These are phyloP conservation scores for Karstenula rhodostoma DNA, from an alignment of 2,329 filamentous ascomycete genomes.

Conservation along the genomic window DNA sequence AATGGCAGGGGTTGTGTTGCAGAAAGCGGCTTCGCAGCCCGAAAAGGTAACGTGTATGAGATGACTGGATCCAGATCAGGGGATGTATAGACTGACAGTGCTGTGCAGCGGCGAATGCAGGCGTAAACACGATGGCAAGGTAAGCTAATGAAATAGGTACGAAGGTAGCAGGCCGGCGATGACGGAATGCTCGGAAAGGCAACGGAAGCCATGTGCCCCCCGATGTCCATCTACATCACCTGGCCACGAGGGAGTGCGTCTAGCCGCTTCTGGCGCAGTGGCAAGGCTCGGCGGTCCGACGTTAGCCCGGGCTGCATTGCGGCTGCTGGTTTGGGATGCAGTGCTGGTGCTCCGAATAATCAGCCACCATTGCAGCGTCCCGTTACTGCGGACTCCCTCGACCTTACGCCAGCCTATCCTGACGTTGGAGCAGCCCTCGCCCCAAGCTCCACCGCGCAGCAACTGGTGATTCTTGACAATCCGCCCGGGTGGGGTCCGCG, in stretches of 20 bases:
- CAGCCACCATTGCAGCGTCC: constrained; percentile 12
- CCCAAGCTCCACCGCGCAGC: constrained; percentile 15
- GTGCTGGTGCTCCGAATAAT: constrained; percentile 11
- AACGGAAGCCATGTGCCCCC: background rate
- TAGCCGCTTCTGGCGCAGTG: background rate
- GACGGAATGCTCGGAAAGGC: constrained; percentile 18
- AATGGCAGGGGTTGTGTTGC: constrained; percentile 6
- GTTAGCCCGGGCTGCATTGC: constrained; percentile 13
- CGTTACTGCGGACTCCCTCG: background rate
- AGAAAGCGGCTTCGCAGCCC: constrained; percentile 8
- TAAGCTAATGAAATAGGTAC: too few species aligned
- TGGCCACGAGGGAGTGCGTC: background rate
- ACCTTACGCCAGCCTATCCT: background rate
- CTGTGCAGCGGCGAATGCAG: background rate
- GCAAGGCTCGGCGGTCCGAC: constrained; percentile 7
- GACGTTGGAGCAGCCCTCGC: background rate
- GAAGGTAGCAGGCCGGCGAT: background rate
- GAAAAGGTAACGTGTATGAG: background rate
- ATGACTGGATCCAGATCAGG: background rate
- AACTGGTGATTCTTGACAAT: constrained; percentile 23
- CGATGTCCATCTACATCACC: background rate
- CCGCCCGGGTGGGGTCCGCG: constrained; percentile 57
- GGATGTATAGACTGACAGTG: background rate
- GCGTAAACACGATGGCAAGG: constrained; percentile 1
- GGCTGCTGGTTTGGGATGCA: constrained; percentile 5